Percentiles rank a stretch among this genome's conserved stretches.
phyloP scores from a whole-genome alignment of 2,329 filamentous ascomycete genomes.

The Sporothrix pseudoabietina region DNA sequence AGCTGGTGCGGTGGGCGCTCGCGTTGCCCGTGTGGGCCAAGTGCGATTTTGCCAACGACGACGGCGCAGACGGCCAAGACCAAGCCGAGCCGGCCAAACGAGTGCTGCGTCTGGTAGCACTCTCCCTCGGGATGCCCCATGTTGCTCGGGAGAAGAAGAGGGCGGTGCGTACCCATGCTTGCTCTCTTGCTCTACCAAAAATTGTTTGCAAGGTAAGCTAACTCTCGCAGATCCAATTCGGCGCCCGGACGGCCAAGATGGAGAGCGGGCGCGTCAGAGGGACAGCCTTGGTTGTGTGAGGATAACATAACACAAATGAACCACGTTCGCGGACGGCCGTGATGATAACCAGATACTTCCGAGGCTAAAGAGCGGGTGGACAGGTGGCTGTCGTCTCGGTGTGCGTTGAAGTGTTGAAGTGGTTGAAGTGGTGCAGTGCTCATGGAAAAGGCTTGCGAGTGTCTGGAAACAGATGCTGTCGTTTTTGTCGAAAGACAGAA shows the following conservation, averaged over 20 bases:
- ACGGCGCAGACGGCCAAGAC: conserved; percentile 34
- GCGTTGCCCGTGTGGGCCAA: conserved; percentile 76
- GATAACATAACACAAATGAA: conserved; percentile 34
- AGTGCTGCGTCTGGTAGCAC: conserved; percentile 74
- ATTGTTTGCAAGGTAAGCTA: neutral
- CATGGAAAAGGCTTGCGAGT: neutral
- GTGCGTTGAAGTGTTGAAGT: too few species aligned
- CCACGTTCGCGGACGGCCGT: conserved; percentile 48
- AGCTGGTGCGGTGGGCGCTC: conserved; percentile 79
- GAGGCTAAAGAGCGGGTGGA: conserved; percentile 47
- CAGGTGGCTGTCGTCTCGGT: neutral
- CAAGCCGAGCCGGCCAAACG: conserved; percentile 77
- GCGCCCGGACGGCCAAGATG: conserved; percentile 81
- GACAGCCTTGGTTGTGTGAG: conserved; percentile 57
- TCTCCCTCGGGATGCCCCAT: conserved; percentile 67
- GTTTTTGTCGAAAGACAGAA: conserved; percentile 47
- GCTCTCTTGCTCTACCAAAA: neutral
- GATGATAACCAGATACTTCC: conserved; percentile 79
- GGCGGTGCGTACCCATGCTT: conserved; percentile 60
- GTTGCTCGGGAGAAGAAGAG: conserved; percentile 90
- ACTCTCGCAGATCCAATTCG: conserved; percentile 70
- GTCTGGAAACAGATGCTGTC: conserved; percentile 30
- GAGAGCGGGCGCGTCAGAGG: conserved; percentile 69
- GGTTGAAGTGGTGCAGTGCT: neutral
- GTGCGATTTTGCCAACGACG: conserved; percentile 73